A percentile compares a stretch with the other conserved stretches of the same genome.
Evolutionary conservation across 306 rosid genomes (phyloP).

Genomic region (Begonia peltatifolia): DNA sequence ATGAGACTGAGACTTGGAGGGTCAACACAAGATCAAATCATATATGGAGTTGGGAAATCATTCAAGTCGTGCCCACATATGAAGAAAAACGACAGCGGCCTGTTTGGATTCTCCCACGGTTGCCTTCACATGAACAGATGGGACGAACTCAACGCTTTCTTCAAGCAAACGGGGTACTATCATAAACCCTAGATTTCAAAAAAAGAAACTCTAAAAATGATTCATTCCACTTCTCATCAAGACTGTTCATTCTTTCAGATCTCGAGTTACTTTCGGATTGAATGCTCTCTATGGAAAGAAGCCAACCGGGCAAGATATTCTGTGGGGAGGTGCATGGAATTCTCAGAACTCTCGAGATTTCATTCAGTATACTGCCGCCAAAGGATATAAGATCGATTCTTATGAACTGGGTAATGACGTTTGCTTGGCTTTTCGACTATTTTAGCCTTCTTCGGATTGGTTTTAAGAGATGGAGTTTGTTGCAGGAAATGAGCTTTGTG

Average conservation of each 20-base stretch:
- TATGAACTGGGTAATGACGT: slow-evolving; percentile 24
- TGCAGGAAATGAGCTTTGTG: slow-evolving; percentile 46
- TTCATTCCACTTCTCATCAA: background rate
- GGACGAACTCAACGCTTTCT: slow-evolving; percentile 30
- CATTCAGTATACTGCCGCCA: slow-evolving; percentile 33
- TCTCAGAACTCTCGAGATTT: slow-evolving; percentile 31
- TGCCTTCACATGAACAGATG: slow-evolving; percentile 34
- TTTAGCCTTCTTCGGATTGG: background rate
- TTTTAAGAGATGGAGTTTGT: background rate
- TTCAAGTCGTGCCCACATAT: slow-evolving; percentile 11
- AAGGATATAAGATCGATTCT: slow-evolving; percentile 54
- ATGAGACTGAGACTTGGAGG: slow-evolving; percentile 64
- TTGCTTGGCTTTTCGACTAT: background rate
- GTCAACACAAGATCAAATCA: slow-evolving; percentile 41
- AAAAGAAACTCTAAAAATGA: background rate
- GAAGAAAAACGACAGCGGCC: slow-evolving; percentile 9
- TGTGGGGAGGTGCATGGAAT: slow-evolving; percentile 39
- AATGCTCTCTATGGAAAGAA: slow-evolving; percentile 42
- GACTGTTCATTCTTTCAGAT: slow-evolving; percentile 10
- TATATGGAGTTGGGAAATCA: slow-evolving; percentile 31
- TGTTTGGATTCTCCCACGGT: slow-evolving; percentile 41
- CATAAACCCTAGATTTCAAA: background rate
- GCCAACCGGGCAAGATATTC: slow-evolving; percentile 11
- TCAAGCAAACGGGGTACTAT: slow-evolving; percentile 20
- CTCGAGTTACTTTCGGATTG: slow-evolving; percentile 39